Evolutionary conservation across 495 filamentous ascomycete species (phyloP).

Genomic region (Neurospora sp.): DNA sequence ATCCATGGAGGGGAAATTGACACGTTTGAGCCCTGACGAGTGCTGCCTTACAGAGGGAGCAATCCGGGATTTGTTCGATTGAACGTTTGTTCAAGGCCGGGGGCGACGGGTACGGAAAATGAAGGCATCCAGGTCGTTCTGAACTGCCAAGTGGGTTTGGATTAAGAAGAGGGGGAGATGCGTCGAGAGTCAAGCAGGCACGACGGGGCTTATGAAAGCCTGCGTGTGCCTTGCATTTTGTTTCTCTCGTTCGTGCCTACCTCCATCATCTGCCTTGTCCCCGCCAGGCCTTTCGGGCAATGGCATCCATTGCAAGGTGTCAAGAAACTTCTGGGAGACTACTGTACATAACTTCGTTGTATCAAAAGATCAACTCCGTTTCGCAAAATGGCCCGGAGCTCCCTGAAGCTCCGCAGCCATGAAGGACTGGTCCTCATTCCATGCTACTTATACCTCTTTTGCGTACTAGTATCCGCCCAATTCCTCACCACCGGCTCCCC

Average conservation of each 20-base stretch:
- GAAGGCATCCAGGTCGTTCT: no score
- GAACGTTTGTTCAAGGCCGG: no score
- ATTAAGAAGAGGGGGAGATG: no score
- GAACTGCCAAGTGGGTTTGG: no score
- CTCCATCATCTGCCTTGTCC: neutral
- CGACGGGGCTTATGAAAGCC: neutral
- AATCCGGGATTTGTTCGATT: no score
- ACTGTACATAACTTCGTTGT: no score
- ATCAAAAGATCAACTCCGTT: neutral
- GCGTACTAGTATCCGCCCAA: neutral
- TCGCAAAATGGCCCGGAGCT: neutral
- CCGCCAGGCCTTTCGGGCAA: neutral
- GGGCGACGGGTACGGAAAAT: no score
- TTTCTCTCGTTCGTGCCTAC: neutral
- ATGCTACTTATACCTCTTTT: no score
- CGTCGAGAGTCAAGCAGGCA: neutral
- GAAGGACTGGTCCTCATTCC: neutral
- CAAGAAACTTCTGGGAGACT: neutral
- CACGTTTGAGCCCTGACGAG: no score
- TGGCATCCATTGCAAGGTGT: neutral
- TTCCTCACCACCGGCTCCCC: neutral
- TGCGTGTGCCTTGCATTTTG: neutral
- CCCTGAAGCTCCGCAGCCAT: neutral
- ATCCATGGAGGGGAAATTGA: no score
- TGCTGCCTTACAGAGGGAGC: no score